Evolutionary conservation across 164 flowering plant genomes (phyloP), one percentile per base, ranked within the genome.

Genomic region (Magnolia changhungtana): DNA sequence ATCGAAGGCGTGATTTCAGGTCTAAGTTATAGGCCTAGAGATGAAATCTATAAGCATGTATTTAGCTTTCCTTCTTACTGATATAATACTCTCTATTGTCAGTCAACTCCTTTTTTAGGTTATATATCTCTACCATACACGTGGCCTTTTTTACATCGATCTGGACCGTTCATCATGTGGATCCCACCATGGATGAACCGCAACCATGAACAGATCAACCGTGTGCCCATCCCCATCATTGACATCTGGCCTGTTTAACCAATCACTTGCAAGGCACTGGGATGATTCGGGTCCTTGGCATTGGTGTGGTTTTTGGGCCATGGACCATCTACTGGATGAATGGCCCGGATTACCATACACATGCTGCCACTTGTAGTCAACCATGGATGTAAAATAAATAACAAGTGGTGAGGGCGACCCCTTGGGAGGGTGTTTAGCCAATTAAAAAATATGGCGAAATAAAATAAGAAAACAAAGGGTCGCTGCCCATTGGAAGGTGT

Each of bases 1-100:
- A 18, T 20, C n/a, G 23, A 1, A 18, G 67, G 51, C 75, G 51
- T 63, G 24, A 49, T 61, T 73, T 73, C 20, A n/a, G 75, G 50
- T 20, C 19, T 37, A 63, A 63, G 68, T 19, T 11, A 55, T 31
- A 24, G 19, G 50, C 3, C 31, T 1, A n/a, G 51, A 29, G 71
- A 21, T 14, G 50, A 37, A 31, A 10, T 67, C 31, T 31, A 31
- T 31, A 31, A 31, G 37, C 37, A 31, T 31, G 18, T 13, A 67
- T 31, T 11, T 10, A 13, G n/a, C 51, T 68, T 68, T 29, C 71
- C 18, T 68, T 29, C n/a, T 67, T 7, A 2, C 8, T 9, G 6
- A 27, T 8, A 24, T 29, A 31, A 27, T 29, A 68, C 50, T 19
- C 18, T 27, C 71, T 14, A 66, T 2, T 14, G 18, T 5, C 29